phyloP scores from a whole-genome alignment of 345 rosid species.

The Eucalyptus victrix region DNA sequence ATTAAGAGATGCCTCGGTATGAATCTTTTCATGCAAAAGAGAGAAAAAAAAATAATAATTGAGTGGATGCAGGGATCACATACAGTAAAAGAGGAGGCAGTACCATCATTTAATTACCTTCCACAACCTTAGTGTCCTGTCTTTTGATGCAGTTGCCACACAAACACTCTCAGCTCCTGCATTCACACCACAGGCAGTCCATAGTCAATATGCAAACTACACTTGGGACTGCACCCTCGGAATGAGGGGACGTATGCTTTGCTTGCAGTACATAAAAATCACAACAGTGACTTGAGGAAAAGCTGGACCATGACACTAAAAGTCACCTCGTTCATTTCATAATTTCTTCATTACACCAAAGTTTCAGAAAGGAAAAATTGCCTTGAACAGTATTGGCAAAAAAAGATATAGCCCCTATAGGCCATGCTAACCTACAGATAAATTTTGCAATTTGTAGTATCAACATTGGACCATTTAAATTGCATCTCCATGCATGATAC shows the following conservation, averaged over 20 bases:
- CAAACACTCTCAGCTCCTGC: conserved; percentile 35
- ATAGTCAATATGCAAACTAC: not conserved
- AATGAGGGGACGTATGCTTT: not conserved
- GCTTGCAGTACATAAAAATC: not conserved
- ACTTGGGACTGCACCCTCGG: not conserved
- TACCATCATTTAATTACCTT: conserved; percentile 44
- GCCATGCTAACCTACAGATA: not conserved
- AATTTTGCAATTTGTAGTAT: not conserved
- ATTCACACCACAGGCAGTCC: not conserved
- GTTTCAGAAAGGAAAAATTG: not conserved
- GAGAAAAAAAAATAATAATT: not conserved
- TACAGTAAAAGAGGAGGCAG: not conserved
- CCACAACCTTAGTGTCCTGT: conserved; percentile 80
- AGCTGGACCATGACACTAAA: not conserved
- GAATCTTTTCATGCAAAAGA: conserved; percentile 31
- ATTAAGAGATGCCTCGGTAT: conserved; percentile 20
- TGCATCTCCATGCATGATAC: not conserved
- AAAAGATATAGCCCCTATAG: not conserved
- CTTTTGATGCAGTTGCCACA: conserved; percentile 89
- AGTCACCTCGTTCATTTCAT: not conserved
- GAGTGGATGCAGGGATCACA: not conserved
- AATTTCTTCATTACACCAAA: not conserved
- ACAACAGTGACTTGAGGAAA: not conserved
- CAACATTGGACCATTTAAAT: not conserved
- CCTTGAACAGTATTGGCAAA: not conserved